Conservation (phyloP, 208 protist genomes). For the Acanthamoeba rhysodes region DNA sequence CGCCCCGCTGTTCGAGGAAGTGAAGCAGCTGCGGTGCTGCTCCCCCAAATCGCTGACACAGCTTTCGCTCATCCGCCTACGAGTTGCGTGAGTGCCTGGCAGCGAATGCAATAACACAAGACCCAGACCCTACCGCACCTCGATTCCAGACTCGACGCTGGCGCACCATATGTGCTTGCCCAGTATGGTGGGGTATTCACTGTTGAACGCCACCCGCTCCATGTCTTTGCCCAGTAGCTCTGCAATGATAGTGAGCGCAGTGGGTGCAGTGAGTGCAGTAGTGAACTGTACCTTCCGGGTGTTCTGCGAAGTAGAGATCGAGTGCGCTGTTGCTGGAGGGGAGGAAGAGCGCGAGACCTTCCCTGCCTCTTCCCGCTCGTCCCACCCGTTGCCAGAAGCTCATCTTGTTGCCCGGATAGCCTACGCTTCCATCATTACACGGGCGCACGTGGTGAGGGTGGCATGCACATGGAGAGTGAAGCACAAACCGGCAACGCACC, state of each 20-base stretch:
- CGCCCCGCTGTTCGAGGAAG: background rate
- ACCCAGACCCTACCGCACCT: too few species aligned
- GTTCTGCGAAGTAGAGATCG: constrained; percentile 2
- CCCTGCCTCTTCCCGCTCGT: background rate
- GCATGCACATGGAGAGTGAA: too few species aligned
- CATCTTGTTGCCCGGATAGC: constrained; percentile 63
- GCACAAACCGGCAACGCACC: background rate
- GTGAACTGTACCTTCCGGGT: constrained; percentile 8
- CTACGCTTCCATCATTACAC: background rate
- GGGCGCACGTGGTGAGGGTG: too few species aligned
- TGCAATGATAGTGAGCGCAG: background rate
- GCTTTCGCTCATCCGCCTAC: background rate
- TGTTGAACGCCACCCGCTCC: constrained; percentile 43
- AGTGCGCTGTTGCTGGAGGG: background rate
- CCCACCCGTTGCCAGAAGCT: constrained; percentile 43
- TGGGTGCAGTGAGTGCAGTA: too few species aligned
- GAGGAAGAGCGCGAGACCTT: background rate
- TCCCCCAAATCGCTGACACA: background rate
- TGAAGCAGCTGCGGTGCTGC: background rate
- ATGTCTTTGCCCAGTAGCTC: constrained; percentile 3
- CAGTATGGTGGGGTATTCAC: constrained; percentile 24
- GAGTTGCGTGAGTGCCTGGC: background rate
- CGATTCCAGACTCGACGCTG: constrained; percentile 11
- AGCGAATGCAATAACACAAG: too few species aligned
- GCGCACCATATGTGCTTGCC: constrained; percentile 51